A percentile compares a stretch with the other conserved stretches of the same genome.
Conservation (phyloP, 495 filamentous ascomycete genomes). For the Jackrogersella multiformis region DNA sequence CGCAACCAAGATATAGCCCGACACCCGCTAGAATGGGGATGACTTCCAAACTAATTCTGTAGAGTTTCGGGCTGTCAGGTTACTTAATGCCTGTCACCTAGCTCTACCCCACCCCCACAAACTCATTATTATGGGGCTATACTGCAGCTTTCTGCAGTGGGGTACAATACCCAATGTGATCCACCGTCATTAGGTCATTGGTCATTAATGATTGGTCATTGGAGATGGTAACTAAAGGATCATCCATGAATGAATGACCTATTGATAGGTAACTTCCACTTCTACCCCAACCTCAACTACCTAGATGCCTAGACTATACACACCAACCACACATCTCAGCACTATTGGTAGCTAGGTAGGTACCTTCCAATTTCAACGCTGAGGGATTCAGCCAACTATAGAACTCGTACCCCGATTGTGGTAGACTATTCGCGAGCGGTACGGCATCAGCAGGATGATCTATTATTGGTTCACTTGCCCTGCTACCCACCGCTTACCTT, state of each 20-base stretch:
- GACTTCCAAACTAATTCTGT: constrained; percentile 24
- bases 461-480: constrained; percentile 22
- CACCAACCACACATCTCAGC: constrained; percentile 12
- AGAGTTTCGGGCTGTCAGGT: constrained; percentile 1
- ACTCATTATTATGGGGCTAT: constrained; percentile 7
- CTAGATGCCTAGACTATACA: too few species aligned
- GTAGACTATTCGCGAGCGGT: constrained; percentile 8
- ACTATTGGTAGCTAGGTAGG: background rate
- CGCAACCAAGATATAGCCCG: background rate
- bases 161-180: too few species aligned
- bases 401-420: background rate
- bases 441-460: constrained; percentile 2
- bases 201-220: constrained; percentile 18
- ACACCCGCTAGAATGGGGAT: constrained; percentile 20
- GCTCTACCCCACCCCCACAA: constrained; percentile 38
- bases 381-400: constrained; percentile 21
- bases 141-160: too few species aligned
- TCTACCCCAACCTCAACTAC: too few species aligned
- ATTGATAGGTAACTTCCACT: constrained; percentile 18
- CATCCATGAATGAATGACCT: background rate
- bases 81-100: constrained; percentile 1
- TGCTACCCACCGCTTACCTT: background rate
- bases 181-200: constrained; percentile 12
- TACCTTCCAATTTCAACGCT: constrained; percentile 25
- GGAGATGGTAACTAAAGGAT: too few species aligned